Percentiles rank a stretch among this genome's conserved stretches.
Conservation (phyloP, 1,284 basidiomycete species). For the Naganishia sp. region DNA sequence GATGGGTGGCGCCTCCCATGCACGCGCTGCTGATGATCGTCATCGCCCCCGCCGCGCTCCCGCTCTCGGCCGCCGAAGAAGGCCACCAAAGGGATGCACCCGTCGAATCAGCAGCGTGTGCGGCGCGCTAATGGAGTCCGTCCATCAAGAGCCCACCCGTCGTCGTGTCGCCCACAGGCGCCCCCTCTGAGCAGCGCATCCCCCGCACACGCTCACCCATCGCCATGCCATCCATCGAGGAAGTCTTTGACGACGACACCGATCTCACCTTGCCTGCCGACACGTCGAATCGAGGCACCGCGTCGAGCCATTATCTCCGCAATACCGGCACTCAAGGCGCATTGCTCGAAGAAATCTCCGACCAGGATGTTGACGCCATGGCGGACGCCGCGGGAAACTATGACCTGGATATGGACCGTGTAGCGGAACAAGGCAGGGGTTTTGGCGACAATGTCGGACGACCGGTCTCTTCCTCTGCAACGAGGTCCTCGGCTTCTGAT, state of each 20-base stretch:
- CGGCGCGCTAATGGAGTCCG: too few species aligned
- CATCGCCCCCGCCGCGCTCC: not conserved
- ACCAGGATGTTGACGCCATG: conserved; percentile 37
- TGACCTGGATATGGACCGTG: conserved; percentile 51
- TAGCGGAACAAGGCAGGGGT: conserved; percentile 29
- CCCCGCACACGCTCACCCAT: not conserved
- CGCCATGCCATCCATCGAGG: conserved; percentile 52
- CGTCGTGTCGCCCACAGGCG: not conserved
- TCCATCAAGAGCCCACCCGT: too few species aligned
- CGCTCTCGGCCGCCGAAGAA: too few species aligned
- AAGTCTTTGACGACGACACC: conserved; percentile 80
- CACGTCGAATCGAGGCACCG: conserved; percentile 60
- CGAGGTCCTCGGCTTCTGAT: not conserved
- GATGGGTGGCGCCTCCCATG: too few species aligned
- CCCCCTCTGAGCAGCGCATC: not conserved
- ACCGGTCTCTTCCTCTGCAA: not conserved
- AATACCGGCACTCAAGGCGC: conserved; percentile 69
- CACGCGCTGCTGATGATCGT: not conserved
- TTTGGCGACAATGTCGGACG: conserved; percentile 23
- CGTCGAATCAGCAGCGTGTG: too few species aligned
- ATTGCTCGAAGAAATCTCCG: conserved; percentile 68
- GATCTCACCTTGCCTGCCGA: conserved; percentile 61
- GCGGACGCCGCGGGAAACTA: conserved; percentile 36
- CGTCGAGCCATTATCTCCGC: conserved; percentile 64
- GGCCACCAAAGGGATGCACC: too few species aligned